Conservation (phyloP, 2,329 filamentous ascomycete species). For the Pseudogymnoascus sp. region DNA sequence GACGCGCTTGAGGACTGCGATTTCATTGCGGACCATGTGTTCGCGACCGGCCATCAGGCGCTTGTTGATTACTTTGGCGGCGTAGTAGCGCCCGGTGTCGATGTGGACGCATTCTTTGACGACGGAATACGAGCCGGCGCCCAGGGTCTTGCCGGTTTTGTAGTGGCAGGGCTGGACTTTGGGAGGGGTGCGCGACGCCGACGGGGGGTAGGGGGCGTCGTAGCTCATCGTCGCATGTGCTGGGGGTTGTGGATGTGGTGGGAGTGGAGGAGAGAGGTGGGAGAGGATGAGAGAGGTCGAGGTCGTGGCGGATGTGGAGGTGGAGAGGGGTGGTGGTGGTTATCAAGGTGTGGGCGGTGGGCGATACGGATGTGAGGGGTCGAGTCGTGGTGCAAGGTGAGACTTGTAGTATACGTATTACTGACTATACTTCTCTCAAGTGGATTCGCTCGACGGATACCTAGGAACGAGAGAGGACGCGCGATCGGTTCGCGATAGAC, state of each 20-base stretch:
- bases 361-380: neutral
- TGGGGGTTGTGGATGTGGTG: neutral
- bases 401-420: neutral
- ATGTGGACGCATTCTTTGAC: slow-evolving; percentile 99
- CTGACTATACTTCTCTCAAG: neutral
- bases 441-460: neutral
- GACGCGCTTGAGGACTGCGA: slow-evolving; percentile 93
- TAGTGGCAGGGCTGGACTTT: slow-evolving; percentile 93
- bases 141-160: slow-evolving; percentile 96
- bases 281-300: neutral
- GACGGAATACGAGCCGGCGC: slow-evolving; percentile 93
- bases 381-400: neutral
- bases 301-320: neutral
- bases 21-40: slow-evolving; percentile 99
- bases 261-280: neutral
- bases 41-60: slow-evolving; percentile 92
- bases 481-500: neutral
- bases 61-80: slow-evolving; percentile 99
- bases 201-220: neutral
- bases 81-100: slow-evolving; percentile 95
- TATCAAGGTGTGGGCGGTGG: neutral
- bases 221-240: slow-evolving; percentile 4
- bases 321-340: neutral
- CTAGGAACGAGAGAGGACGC: neutral
- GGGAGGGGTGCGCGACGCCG: slow-evolving; percentile 28